phyloP scores from a whole-genome alignment of 352 stramenopile species.

The Pythium aristosporum region DNA sequence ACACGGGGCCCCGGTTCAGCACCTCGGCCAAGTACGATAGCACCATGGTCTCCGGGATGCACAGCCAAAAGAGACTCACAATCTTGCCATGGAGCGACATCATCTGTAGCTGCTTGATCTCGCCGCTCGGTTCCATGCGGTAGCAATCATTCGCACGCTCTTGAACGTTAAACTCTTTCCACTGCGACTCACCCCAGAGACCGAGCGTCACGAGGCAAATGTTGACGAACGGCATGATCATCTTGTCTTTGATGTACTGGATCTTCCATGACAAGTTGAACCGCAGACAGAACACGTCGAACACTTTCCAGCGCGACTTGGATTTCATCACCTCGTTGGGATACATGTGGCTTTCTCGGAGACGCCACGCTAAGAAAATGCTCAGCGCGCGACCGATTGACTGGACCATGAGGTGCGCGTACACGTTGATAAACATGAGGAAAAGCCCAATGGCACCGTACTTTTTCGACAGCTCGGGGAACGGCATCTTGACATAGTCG shows the following conservation, averaged over 20 bases:
- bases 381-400: constrained; percentile 41
- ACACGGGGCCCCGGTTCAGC: constrained; percentile 50
- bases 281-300: constrained; percentile 47
- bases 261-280: constrained; percentile 65
- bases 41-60: constrained; percentile 45
- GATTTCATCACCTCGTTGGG: constrained; percentile 29
- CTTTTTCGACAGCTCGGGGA: constrained; percentile 35
- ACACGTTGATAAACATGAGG: constrained; percentile 49
- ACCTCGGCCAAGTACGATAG: constrained; percentile 54
- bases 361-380: constrained; percentile 40
- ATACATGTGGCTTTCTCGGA: constrained; percentile 47
- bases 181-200: constrained; percentile 47
- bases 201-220: constrained; percentile 46
- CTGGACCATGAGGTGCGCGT: constrained; percentile 51
- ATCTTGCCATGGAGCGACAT: constrained; percentile 70
- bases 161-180: constrained; percentile 55
- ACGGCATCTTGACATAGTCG: constrained; percentile 39
- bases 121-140: constrained; percentile 50
- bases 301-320: constrained; percentile 27
- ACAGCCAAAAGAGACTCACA: constrained; percentile 60
- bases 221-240: constrained; percentile 51
- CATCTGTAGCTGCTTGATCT: constrained; percentile 70
- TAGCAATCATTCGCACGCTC: constrained; percentile 58
- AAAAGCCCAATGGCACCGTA: constrained; percentile 44
- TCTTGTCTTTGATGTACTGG: constrained; percentile 60